Base-by-base conservation (phyloP, 192 early-diverging fungal genomes). In the Ambispora gerdemannii region DNA sequence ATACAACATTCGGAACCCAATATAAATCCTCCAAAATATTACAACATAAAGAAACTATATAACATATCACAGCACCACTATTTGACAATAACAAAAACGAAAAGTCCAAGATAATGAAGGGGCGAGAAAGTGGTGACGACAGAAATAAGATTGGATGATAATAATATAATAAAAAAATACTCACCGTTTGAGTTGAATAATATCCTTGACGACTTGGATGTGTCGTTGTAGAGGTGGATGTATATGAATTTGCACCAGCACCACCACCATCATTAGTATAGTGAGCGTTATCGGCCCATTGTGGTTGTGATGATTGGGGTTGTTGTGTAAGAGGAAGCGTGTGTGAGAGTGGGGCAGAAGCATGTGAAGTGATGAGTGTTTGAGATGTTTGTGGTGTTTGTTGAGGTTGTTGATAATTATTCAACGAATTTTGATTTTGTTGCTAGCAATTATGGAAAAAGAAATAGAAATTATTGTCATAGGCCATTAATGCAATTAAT, bases 161-260 rank as follows among this genome's bases (percentile, higher is more conserved):
- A n/a, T 24, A 55, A 34, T 33, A 24, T 33, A 55, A 47, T 22
- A 17, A 50, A 33, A 67, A 67, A 4, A 22, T 27, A 60, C 56
- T 70, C 33, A 70, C 68, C 68, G 47, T 53, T 7, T 59, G 36
- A 20, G 68, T 70, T 22, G 49, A 35, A 33, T 60, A 70, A 70
- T 60, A 70, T 70, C 68, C 68, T 58, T 60, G 55, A 3, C 67
- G 67, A 56, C n/a, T 59, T 4, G 25, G 55, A 10, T 31, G 6
- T 49, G 34, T 13, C 22, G 28, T 36, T 20, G 47, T 22, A 52
- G 7, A 60, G 27, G 51, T 32, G 55, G 58, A 10, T n/a, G n/a
- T n/a, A n/a, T n/a, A n/a, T n/a, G n/a, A n/a, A n/a, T n/a, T n/a
- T n/a, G n/a, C n/a, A n/a, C n/a, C n/a, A n/a, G n/a, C n/a, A n/a